These are phyloP conservation scores for Colletotrichum gigasporum DNA, from an alignment of 2,329 filamentous ascomycete species.

Conservation along the genomic window DNA sequence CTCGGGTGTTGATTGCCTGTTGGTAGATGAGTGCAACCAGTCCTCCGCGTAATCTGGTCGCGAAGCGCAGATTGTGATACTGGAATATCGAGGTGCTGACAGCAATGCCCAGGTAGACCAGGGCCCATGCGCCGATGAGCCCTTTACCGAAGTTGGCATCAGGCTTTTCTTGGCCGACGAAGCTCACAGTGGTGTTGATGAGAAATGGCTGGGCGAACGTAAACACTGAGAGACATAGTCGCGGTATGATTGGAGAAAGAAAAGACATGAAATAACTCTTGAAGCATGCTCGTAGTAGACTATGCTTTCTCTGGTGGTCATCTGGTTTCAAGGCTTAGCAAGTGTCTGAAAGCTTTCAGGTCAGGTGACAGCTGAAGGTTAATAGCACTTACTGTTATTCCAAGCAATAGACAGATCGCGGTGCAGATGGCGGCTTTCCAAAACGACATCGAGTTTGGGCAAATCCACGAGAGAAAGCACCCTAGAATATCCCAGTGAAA, in stretches of 20 bases:
- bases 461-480: slow-evolving; percentile 11
- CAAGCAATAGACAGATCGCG: slow-evolving; percentile 6
- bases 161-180: slow-evolving; percentile 26
- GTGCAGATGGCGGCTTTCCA: slow-evolving; percentile 1
- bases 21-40: slow-evolving; percentile 39
- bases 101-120: slow-evolving; percentile 44
- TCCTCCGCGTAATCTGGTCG: slow-evolving; percentile 35
- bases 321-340: slow-evolving; percentile 19
- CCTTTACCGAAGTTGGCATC: slow-evolving; percentile 36
- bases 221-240: slow-evolving; percentile 38
- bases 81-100: slow-evolving; percentile 37
- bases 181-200: slow-evolving; percentile 37
- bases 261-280: slow-evolving; percentile 31
- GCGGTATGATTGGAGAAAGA: slow-evolving; percentile 35
- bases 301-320: slow-evolving; percentile 25
- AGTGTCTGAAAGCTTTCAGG: neutral
- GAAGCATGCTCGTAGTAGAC: slow-evolving; percentile 32
- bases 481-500: slow-evolving; percentile 1
- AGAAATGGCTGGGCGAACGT: slow-evolving; percentile 43
- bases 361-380: neutral
- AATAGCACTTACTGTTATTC: slow-evolving; percentile 28
- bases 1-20: slow-evolving; percentile 33
- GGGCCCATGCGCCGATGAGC: slow-evolving; percentile 40
- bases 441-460: neutral
- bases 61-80: slow-evolving; percentile 37